Base-by-base conservation (phyloP, 768 basidiomycete species). In the Omphalotus guepiniiformis region DNA sequence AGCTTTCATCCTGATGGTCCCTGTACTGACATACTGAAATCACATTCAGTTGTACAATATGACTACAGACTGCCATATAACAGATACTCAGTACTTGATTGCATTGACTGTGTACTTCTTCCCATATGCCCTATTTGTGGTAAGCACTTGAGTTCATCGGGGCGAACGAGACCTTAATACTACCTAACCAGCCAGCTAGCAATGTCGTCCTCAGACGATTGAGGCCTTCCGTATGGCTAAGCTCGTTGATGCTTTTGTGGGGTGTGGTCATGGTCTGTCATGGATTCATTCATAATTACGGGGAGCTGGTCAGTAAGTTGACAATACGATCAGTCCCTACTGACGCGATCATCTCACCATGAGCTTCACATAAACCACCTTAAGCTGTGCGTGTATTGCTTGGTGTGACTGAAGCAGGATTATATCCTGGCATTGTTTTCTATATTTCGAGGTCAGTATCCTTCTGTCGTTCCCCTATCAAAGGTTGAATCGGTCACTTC, bases 61-160 rank as follows among this genome's bases (percentile, higher is more conserved):
- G 50, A 76, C 76, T 53, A 53, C 51, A 13, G 80, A 84, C 55
- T 64, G 85, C 35, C 65, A 77, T 26, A 78, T 86, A 22, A 74
- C 71, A 5, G 79, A 85, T 56, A 74, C 67, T 39, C 83, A 85
- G 56, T 86, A 86, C 58, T 69, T 85, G 25, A 70, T 83, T 44
- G 81, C 82, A 3, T 66, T 86, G 41, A 84, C 83, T 3, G 73
- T 86, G 3, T 89, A 90, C 70, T 90, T 88, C 67, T 82, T 87
- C 48, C 81, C 82, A 7, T 89, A 83, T 59, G 71, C 85, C 19
- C 50, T 82, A 34, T 80, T 88, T 13, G 85, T 87, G 73, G 85
- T 83, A 28, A 50, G 68, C 47, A 34, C 32, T 22, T 27, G 16
- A 26, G 34, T 36, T 49, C n/a, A 27, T 32, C 13, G 29, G 18